Base-by-base conservation (phyloP, 148 eudicot species). In the Salicornia ramosissima region DNA sequence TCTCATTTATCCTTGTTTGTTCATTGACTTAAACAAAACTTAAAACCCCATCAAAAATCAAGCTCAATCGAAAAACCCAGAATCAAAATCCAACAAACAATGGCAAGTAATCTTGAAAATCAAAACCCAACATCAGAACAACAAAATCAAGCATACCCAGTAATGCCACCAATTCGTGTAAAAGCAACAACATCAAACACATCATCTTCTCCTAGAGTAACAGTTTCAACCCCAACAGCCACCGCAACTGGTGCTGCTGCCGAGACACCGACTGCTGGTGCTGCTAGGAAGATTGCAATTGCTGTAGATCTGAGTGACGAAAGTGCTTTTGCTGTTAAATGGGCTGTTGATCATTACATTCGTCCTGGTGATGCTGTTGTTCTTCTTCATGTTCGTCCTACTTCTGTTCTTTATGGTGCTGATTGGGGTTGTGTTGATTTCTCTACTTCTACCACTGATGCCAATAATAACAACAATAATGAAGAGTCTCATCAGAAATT, bases 231-330 rank as follows among this genome's bases (percentile, higher is more conserved):
- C 65, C 80, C 69, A 16, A 84, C 75, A 9, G 75, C 87, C n/a
- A 84, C 75, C 19, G 71, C 86, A 26, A 74, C 85, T 13, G 78
- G 83, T 16, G 67, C 82, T 51, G 78, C 88, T 64, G 73, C 78
- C 66, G 84, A 87, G 18, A 87, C 91, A 16, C 96, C 96, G 14
- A 85, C 89, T 9, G 75, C 97, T 25, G 82, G 76, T 26, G 97
- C 97, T 15, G 91, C 88, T n/a, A 82, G 97, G 30, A 77, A 73
- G 74, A 88, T 91, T 30, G 97, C 89, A 0, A 88, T 91, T 46
- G 97, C 97, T 30, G 97, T 91, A 3, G 94, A 91, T 76, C 87
- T 88, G 52, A 80, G 85, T 79, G 94, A 88, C 72, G 97, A 90
- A 69, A 83, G 88, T 16, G 97, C 94, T 33, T 88, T 85, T 75